Base-by-base conservation (phyloP, 306 rosid species). In the Myrica gale region DNA sequence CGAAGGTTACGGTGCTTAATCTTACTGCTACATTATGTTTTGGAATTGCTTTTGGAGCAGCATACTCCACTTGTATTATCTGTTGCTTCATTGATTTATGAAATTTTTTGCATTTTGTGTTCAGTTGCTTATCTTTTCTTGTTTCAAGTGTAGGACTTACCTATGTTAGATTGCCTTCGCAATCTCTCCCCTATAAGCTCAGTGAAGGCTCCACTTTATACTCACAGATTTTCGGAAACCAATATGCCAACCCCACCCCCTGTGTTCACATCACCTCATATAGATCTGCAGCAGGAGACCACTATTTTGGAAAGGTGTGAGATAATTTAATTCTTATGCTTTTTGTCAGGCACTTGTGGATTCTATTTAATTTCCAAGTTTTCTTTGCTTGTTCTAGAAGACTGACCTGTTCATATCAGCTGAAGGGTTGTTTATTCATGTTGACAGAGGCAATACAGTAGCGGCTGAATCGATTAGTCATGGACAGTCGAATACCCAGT, bases 201-300 rank as follows among this genome's bases (percentile, higher is more conserved):
- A 0, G 45, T 5, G 1, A 72, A 56, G n/a, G 21, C 37, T 4
- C 42, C 1, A 0, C 11, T 45, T 65, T 71, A 21, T 67, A 47
- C 75, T 1, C 68, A 50, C 19, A 63, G 74, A 32, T 76, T 32
- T 15, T 32, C 69, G 4, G 78, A 67, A 45, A 52, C 39, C 50
- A 58, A 43, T 74, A 47, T 82, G 68, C 79, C 82, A 2, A 77
- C 66, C 15, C 76, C 72, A 1, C 45, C 73, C 1, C 61, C 62
- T 5, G 80, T 73, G 16, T 77, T 77, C 68, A 43, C 78, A 32
- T 77, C 85, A 73, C 81, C 85, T 15, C 76, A 6, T 48, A 26
- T 66, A 16, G 69, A 66, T 72, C 20, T 46, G 70, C 81, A 71
- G 54, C 32, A 71, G 16, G 75, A 76, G 68, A 66, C 48, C 42